phyloP scores from a whole-genome alignment of 257 asterid genomes.

The Solanum arcanum region DNA sequence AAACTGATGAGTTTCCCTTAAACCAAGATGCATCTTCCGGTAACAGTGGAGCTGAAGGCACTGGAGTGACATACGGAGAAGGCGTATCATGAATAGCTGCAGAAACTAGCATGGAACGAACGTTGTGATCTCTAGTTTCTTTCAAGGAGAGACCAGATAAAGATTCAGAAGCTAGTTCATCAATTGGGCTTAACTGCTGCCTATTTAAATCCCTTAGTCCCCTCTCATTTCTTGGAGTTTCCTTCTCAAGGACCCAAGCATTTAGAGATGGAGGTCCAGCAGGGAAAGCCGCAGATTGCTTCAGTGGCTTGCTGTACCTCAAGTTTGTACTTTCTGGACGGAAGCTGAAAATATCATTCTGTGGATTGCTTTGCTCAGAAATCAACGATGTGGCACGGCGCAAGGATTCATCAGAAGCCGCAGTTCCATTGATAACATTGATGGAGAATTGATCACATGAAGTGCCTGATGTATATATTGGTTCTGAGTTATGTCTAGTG shows the following conservation, averaged over 20 bases:
- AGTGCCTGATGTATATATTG: constrained; percentile 28
- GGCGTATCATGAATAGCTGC: constrained; percentile 16
- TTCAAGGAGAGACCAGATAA: constrained; percentile 32
- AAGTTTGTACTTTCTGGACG: constrained; percentile 1
- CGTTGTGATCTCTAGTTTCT: constrained; percentile 14
- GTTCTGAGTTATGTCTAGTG: constrained; percentile 64
- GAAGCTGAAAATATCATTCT: constrained; percentile 25
- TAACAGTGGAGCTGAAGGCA: constrained; percentile 79
- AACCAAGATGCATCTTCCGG: constrained; percentile 62
- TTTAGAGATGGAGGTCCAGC: constrained; percentile 82
- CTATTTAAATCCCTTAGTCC: constrained; percentile 17
- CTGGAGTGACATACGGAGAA: constrained; percentile 41
- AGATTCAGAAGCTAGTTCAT: constrained; percentile 41
- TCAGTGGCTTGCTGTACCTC: constrained; percentile 10
- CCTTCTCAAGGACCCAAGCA: constrained; percentile 55
- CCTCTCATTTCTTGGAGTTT: constrained; percentile 17
- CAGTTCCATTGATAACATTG: background rate
- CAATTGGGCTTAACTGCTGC: constrained; percentile 46
- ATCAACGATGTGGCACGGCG: constrained; percentile 57
- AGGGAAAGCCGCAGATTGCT: constrained; percentile 27
- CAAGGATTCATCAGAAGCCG: constrained; percentile 40
- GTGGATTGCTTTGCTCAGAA: constrained; percentile 21
- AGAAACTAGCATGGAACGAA: constrained; percentile 13
- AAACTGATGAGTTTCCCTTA: constrained; percentile 16
- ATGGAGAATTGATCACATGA: constrained; percentile 10